Base-by-base conservation (phyloP, 2,329 filamentous ascomycete species). In the Cryoendolithus antarcticus region DNA sequence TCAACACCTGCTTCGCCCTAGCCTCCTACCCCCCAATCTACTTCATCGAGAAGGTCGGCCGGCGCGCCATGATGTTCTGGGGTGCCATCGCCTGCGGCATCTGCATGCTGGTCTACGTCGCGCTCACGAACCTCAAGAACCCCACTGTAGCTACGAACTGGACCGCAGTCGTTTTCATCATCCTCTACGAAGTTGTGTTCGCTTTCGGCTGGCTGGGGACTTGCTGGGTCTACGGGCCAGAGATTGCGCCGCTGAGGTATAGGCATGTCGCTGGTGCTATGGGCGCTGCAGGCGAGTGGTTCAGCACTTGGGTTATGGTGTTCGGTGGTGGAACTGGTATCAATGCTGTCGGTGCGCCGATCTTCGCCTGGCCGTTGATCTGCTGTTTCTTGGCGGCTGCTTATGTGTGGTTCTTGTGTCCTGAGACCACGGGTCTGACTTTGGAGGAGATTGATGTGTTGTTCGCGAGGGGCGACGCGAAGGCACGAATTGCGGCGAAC, bases 201-300 rank as follows among this genome's bases (percentile, higher is more conserved):
- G 52, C 48, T 1, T 55, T 49, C 35, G 53, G 53, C 9, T 60
- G 57, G 57, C 40, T 58, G 40, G 55, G 56, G 28, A 47, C 52
- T 6, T 49, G 50, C 10, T 61, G 57, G 58, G 39, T 61, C 5
- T 62, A 62, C 38, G 54, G 55, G 3, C 56, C 57, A 3, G 58
- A 60, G 41, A 63, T 62, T 32, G 58, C 58, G 6, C 59, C 59
- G 6, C 48, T 63, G 9, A 54, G 57, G 40, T 53, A 55, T 31
- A 53, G 60, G 2, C 60, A 62, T 44, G 45, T 59, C 24, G 60
- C 58, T 15, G 59, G 51, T 8, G 52, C 52, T 29, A 50, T 56
- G 12, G 56, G 54, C n/a, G 54, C 58, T 3, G 57, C 57, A 12
- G 61, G 60, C n/a, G 59, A 62, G 46, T 62, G 58, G 58, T 48